Base-by-base conservation (phyloP, 2,329 filamentous ascomycete genomes). In the Fusarium tricinctum region DNA sequence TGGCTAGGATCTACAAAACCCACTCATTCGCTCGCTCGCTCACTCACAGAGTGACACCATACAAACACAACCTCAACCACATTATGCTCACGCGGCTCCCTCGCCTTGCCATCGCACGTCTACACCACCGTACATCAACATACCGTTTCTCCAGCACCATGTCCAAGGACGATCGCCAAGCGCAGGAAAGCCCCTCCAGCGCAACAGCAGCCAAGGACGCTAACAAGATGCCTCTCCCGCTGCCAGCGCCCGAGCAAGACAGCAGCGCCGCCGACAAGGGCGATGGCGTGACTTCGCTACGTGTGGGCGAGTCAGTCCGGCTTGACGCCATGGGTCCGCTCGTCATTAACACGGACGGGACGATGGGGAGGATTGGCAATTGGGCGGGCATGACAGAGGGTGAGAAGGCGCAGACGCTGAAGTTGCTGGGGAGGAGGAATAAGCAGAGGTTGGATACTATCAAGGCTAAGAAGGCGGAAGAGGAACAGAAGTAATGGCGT, bases 271-370 rank as follows among this genome's bases (percentile, higher is more conserved):
- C 58, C 35, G 49, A 28, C 71, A 58, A 60, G 70, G 70, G 67
- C 50, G 55, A 71, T 72, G 72, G 40, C 70, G 66, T 66, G 66
- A 66, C 64, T 51, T 47, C 52, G 54, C 69, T 74, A 47, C 72
- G 72, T 28, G 69, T 74, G 60, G 72, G 72, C 28, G 72, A 74
- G 43, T 66, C 77, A 19, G 83, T 91, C 43, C 86, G 84, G 49
- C 84, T 94, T 10, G 90, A 92, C 74, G 84, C 88, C 63, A 81
- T 94, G 23, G 91, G 92, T 0, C 92, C 92, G 3, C 82, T 94
- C 72, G 91, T 94, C 2, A 88, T 94, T 55, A 91, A 93, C 76
- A 81, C 83, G 63, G 90, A 94, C 77, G 92, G 92, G 20, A 89
- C 89, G 10, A 78, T 93, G 70, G 89, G 88, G 58, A 85, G 91